phyloP scores from a whole-genome alignment of 208 protist genomes.

The Tritrichomonas foetus region DNA sequence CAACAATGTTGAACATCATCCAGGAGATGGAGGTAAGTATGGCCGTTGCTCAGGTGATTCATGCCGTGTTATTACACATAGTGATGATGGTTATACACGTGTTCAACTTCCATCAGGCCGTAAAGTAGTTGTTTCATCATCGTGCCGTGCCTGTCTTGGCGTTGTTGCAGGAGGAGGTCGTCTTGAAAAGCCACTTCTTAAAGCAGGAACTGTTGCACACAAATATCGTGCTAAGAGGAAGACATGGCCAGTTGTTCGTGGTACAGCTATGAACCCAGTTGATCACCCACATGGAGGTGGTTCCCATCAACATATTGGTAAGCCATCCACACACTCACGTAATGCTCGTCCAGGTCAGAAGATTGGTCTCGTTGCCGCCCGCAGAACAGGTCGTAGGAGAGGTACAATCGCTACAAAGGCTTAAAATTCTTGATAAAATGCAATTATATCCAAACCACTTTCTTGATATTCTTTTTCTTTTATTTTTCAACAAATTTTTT shows the following conservation, averaged over 20 bases:
- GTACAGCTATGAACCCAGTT: conserved; percentile 93
- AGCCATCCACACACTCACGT: conserved; percentile 63
- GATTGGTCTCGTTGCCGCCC: conserved; percentile 95
- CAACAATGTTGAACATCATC: conserved; percentile 76
- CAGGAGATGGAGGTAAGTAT: conserved; percentile 78
- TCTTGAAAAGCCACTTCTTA: conserved; percentile 98
- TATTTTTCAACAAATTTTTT: too few species aligned
- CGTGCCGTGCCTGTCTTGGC: conserved; percentile 88
- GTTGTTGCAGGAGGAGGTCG: conserved; percentile 95
- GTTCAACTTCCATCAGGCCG: conserved; percentile 92
- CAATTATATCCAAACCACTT: too few species aligned
- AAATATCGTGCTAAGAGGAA: conserved; percentile 95
- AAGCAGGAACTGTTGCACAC: conserved; percentile 93
- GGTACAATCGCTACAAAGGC: conserved; percentile 48
- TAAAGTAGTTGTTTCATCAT: conserved; percentile 88
- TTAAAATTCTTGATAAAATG: too few species aligned
- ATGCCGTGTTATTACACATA: conserved; percentile 69
- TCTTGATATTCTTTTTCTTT: too few species aligned
- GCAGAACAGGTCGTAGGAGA: conserved; percentile 79
- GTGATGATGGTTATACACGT: conserved; percentile 83
- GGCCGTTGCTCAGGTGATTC: conserved; percentile 76
- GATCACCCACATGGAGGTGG: conserved; percentile 98
- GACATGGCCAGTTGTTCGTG: conserved; percentile 92
- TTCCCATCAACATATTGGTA: conserved; percentile 99
- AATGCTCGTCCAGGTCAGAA: conserved; percentile 85